phyloP scores from a whole-genome alignment of 1,284 basidiomycete genomes.

The Tetrapyrgos nigripes region DNA sequence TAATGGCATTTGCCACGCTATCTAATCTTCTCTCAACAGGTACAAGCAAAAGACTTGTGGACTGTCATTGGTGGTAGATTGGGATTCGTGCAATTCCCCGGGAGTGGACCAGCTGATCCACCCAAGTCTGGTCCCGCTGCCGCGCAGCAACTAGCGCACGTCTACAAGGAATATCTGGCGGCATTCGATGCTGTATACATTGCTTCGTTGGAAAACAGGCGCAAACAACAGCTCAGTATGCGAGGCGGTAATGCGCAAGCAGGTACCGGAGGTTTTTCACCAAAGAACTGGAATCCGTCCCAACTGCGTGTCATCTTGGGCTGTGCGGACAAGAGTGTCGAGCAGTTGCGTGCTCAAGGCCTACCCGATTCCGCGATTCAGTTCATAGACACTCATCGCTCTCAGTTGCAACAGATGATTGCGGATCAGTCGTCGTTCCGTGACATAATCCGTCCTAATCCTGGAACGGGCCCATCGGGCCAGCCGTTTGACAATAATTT shows the following conservation, averaged over 20 bases:
- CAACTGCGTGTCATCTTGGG: constrained; percentile 49
- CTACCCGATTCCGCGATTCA: constrained; percentile 58
- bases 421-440: constrained; percentile 51
- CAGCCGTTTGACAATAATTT: neutral
- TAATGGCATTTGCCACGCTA: neutral
- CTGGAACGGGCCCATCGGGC: no score
- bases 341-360: constrained; percentile 58
- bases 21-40: constrained; percentile 39
- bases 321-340: constrained; percentile 49
- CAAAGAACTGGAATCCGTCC: constrained; percentile 27
- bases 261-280: neutral
- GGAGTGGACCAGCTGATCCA: constrained; percentile 54
- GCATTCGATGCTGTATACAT: constrained; percentile 65
- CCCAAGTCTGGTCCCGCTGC: constrained; percentile 62
- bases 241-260: neutral
- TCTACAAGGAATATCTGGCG: constrained; percentile 64
- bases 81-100: constrained; percentile 67
- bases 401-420: constrained; percentile 46
- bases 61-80: constrained; percentile 66
- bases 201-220: constrained; percentile 29
- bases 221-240: constrained; percentile 12
- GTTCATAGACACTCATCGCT: constrained; percentile 63
- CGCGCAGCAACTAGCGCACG: constrained; percentile 61
- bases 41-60: constrained; percentile 66
- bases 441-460: constrained; percentile 23